Evolutionary conservation across 2,329 filamentous ascomycete species (phyloP), one percentile per base, ranked within the genome.

Genomic region (Calycina marina): DNA sequence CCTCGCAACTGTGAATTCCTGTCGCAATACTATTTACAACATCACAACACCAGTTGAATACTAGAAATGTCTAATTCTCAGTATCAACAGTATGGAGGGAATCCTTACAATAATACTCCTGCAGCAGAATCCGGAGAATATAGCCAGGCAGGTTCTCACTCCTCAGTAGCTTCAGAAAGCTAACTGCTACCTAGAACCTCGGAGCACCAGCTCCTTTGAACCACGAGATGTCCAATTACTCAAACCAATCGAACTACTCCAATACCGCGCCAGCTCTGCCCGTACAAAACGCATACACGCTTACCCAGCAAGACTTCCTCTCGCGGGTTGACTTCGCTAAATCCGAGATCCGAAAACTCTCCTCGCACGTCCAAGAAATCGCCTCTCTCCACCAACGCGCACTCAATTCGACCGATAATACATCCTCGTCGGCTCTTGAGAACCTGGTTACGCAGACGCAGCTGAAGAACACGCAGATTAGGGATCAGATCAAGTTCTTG

Each of bases 401-500:
- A 14, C 66, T 86, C 16, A 65, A 69, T 42, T 75, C 74, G 39
- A 65, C 74, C 36, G 77, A 83, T 53, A 57, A 59, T 26, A 52
- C 48, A 31, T 51, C 56, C 22, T 63, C 67, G 30, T 60, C 59
- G 32, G 56, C 63, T 30, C 68, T 53, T 73, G 55, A 86, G 55
- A 62, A 67, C 46, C 63, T 78, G 32, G 69, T 83, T 35, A 62
- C 73, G 28, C 64, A 81, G 45, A 84, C 79, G 4, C 76, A 82
- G 53, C 60, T 74, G 42, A 68, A 76, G 48, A 84, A 81, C 58
- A 74, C 69, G n/a, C 63, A 69, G 42, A 82, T 88, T 62, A 77
- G 79, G 52, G 75, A 82, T 50, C 73, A 81, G 57, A 80, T 88
- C 61, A 81, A 80, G 56, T 69, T 68, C 44, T 64, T 88, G 34